Base-by-base conservation (phyloP, 148 eudicot species). In the Fagopyrum tataricum region DNA sequence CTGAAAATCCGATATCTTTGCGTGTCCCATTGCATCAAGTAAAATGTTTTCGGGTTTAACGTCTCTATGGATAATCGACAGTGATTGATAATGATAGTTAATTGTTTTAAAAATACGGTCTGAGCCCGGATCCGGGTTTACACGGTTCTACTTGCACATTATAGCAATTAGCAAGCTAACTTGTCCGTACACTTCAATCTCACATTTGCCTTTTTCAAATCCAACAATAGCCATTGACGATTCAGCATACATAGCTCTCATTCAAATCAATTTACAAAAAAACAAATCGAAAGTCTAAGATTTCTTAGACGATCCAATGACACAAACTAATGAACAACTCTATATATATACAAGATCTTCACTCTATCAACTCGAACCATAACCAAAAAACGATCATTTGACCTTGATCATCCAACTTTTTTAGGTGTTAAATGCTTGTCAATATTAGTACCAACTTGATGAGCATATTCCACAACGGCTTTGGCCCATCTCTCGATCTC, bases 401-500 rank as follows among this genome's bases (percentile, higher is more conserved):
- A 52, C 18, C 37, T 31, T 31, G 37, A 31, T 31, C 37, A 31
- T 31, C 37, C 37, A 31, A 31, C 37, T 31, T 3, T 31, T 31
- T 31, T 31, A n/a, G n/a, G n/a, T n/a, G n/a, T n/a, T n/a, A n/a
- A n/a, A n/a, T n/a, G n/a, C n/a, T n/a, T n/a, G 1, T 59, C 4
- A 12, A 26, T 62, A 18, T 4, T 31, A 37, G 43, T 37, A 62
- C 18, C 14, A 20, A 64, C 69, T 24, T 23, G 69, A 11, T 88
- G 81, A 64, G 97, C 91, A 66, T 91, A 89, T 26, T 75, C 70
- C 37, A 78, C 93, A 56, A 85, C 93, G 18, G 83, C 85, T 52
- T 83, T 85, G 20, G 97, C 97, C 97, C 93, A 88, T 78, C 77
- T 87, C 78, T 76, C 79, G 70, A 91, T 87, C 41, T 82, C 83